These are phyloP conservation scores for Salix suchowensis DNA, from an alignment of 345 rosid species.

Conservation along the genomic window DNA sequence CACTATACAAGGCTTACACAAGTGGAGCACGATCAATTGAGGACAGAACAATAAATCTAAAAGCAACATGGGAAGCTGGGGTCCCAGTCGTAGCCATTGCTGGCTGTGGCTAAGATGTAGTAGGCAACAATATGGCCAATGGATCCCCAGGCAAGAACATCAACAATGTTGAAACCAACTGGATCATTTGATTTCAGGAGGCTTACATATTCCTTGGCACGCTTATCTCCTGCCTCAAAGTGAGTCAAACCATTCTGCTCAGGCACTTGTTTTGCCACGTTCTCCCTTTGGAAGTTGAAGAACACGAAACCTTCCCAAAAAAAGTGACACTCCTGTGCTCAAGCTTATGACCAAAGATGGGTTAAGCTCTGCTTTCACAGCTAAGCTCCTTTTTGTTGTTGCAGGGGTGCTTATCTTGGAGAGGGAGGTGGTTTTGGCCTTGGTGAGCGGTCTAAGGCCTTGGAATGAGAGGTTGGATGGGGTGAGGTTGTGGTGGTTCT, in stretches of 20 bases:
- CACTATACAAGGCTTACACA: conserved; percentile 5
- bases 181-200: conserved; percentile 96
- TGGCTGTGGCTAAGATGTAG: conserved; percentile 90
- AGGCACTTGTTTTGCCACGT: conserved; percentile 92
- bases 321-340: conserved; percentile 93
- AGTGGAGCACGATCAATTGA: not conserved
- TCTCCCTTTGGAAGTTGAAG: conserved; percentile 99
- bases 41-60: not conserved
- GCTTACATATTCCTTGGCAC: conserved; percentile 91
- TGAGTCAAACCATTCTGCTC: conserved; percentile 93
- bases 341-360: conserved; percentile 78
- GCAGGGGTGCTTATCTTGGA: conserved; percentile 16
- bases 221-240: conserved; percentile 86
- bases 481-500: conserved; percentile 21
- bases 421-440: conserved; percentile 10
- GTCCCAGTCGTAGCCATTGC: conserved; percentile 72
- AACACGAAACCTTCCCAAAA: conserved; percentile 92
- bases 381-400: conserved; percentile 25
- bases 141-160: conserved; percentile 98
- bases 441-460: conserved; percentile 30
- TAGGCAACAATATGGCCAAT: conserved; percentile 96
- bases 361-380: conserved; percentile 67
- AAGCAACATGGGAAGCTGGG: conserved; percentile 15
- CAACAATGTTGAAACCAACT: conserved; percentile 89
- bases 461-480: conserved; percentile 47